Base-by-base conservation (phyloP, 179 eudicot species). In the Heliamphora pulchella region DNA sequence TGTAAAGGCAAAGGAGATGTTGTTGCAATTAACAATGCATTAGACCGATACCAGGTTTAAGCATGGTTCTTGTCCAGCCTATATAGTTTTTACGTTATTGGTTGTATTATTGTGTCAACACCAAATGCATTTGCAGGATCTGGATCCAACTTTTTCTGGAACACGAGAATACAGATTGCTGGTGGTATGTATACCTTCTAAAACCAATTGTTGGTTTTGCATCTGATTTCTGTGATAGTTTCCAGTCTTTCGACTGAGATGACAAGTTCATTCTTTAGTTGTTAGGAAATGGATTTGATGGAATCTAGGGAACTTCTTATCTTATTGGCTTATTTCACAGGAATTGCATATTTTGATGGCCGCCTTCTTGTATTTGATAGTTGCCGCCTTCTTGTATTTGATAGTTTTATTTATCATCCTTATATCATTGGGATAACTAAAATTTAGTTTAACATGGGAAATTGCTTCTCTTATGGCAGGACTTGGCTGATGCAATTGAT, bases 41-140 rank as follows among this genome's bases (percentile, higher is more conserved):
- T 94, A 83, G 97, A 90, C 64, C 86, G 85, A 87, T 93, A 94
- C 81, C 91, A 94, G 98, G 98, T 94, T 80, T 41, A 47, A 20
- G 18, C 70, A 3, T 67, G 57, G 17, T 14, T 74, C 63, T 65
- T 70, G 17, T 66, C 18, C 17, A 48, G 22, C 62, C 57, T 43
- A 17, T 48, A 44, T 5, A n/a, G 17, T 46, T 68, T 47, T 54
- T 14, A 71, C 18, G 48, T 74, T 7, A 31, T 72, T 46, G n/a
- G 59, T 66, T 82, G 63, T 31, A 50, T 61, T 48, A 5, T 43
- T 58, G 58, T 43, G 20, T 64, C 8, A 77, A 58, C 41, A 48
- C 15, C 13, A n/a, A 14, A 10, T 41, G 61, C 51, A 75, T 68
- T 76, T 81, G 71, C 84, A 82, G 84, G 84, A 82, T 3, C 72